Percentiles rank a stretch among this genome's conserved stretches.
Conservation (phyloP, 768 basidiomycete genomes). For the Leccinum obscurum region DNA sequence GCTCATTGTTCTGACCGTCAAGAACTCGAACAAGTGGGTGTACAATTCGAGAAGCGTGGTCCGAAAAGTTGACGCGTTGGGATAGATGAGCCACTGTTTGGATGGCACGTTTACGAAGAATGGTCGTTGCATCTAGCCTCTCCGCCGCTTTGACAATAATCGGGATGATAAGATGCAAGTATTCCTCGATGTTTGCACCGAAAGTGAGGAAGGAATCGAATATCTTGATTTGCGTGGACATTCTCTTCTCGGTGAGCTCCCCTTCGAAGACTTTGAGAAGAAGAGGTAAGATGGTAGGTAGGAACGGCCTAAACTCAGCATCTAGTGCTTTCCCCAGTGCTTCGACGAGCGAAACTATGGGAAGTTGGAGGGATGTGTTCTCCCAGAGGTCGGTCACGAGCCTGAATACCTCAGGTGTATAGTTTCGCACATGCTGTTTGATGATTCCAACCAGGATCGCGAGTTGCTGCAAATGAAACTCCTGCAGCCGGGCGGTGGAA, state of each 20-base stretch:
- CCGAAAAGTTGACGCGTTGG: slow-evolving; percentile 92
- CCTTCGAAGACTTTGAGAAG: slow-evolving; percentile 90
- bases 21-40: slow-evolving; percentile 92
- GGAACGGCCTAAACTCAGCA: slow-evolving; percentile 95
- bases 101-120: slow-evolving; percentile 85
- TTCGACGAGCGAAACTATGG: slow-evolving; percentile 90
- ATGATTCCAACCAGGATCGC: slow-evolving; percentile 95
- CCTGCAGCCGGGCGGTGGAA: slow-evolving; percentile 80
- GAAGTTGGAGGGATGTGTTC: slow-evolving; percentile 76
- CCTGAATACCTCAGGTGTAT: slow-evolving; percentile 80
- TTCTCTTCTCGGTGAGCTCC: slow-evolving; percentile 79
- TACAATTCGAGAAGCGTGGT: slow-evolving; percentile 95
- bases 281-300: slow-evolving; percentile 86
- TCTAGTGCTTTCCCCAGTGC: slow-evolving; percentile 91
- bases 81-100: slow-evolving; percentile 90
- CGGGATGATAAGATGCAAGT: slow-evolving; percentile 94
- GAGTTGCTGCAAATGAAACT: slow-evolving; percentile 93
- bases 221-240: slow-evolving; percentile 81
- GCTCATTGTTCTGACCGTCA: slow-evolving; percentile 69
- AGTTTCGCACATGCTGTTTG: slow-evolving; percentile 95
- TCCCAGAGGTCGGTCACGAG: slow-evolving; percentile 94
- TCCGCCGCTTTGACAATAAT: slow-evolving; percentile 93
- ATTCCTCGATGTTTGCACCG: slow-evolving; percentile 96
- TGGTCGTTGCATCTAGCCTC: slow-evolving; percentile 66
- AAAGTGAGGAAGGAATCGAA: slow-evolving; percentile 95